Conservation (phyloP, 163 green algal genomes). For the Chlamydomonas reinhardtii region DNA sequence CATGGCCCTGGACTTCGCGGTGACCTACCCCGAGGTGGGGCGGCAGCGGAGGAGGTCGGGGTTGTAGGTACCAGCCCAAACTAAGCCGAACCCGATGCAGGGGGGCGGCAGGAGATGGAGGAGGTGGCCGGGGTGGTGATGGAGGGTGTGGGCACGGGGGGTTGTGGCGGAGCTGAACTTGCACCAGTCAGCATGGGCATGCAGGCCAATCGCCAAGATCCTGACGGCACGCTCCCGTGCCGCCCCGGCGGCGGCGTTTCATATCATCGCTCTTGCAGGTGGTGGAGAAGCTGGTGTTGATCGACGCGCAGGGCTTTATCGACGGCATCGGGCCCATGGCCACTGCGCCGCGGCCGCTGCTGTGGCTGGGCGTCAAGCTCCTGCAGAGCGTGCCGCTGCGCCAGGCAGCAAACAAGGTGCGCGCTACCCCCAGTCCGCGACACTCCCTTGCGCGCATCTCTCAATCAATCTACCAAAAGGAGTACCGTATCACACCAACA, state of each 20-base stretch:
- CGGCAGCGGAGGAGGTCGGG: not conserved
- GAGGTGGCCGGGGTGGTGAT: not conserved
- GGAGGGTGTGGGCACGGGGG: not conserved
- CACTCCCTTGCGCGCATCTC: no score
- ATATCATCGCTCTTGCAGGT: constrained; percentile 36
- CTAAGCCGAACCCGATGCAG: no score
- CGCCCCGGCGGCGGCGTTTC: no score
- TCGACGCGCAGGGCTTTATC: constrained; percentile 86
- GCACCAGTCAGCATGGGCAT: no score
- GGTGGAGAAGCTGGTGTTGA: constrained; percentile 41
- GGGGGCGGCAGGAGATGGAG: no score
- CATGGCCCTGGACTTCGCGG: constrained; percentile 93
- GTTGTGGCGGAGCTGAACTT: no score
- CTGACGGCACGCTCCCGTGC: no score
- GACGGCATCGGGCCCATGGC: constrained; percentile 90
- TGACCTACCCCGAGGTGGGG: constrained; percentile 81
- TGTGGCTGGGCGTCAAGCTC: constrained; percentile 70
- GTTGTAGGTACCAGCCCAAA: no score
- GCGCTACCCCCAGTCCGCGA: not conserved
- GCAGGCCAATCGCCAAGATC: no score
- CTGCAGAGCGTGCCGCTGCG: constrained; percentile 60
- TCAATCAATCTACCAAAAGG: no score
- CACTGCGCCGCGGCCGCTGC: constrained; percentile 69
- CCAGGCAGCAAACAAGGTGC: constrained; percentile 40
- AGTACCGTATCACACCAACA: no score